These are phyloP conservation scores for Bimuria novae-zelandiae DNA, from an alignment of 2,329 filamentous ascomycete genomes.

Conservation along the genomic window DNA sequence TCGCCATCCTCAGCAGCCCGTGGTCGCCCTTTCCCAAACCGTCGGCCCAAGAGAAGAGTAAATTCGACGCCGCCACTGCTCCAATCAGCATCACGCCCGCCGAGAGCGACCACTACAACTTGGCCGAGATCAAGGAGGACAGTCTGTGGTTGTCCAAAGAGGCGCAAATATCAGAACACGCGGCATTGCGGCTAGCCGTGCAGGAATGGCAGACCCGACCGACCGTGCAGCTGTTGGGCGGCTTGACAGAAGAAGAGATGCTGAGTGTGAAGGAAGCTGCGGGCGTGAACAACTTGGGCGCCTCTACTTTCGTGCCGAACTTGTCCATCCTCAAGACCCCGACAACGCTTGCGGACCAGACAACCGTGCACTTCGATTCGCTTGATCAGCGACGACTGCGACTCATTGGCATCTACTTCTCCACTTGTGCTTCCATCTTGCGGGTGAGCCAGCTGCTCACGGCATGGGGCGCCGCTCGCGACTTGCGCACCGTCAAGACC, in stretches of 20 bases:
- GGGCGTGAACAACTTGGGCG: slow-evolving; percentile 65
- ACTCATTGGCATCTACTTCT: slow-evolving; percentile 72
- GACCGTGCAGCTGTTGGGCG: slow-evolving; percentile 70
- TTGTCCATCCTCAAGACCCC: slow-evolving; percentile 49
- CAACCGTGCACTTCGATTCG: slow-evolving; percentile 61
- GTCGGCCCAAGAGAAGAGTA: slow-evolving; percentile 66
- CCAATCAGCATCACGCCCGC: slow-evolving; percentile 81
- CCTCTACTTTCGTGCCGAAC: slow-evolving; percentile 51
- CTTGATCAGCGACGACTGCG: slow-evolving; percentile 66
- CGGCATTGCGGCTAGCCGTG: slow-evolving; percentile 77
- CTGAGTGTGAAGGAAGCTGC: slow-evolving; percentile 76
- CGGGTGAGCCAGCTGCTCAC: slow-evolving; percentile 44
- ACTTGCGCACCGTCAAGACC: slow-evolving; percentile 33
- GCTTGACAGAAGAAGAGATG: slow-evolving; percentile 77
- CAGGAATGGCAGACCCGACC: slow-evolving; percentile 83
- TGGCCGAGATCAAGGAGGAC: slow-evolving; percentile 82
- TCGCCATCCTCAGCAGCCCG: slow-evolving; percentile 70
- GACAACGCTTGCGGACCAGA: slow-evolving; percentile 17
- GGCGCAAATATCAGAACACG: slow-evolving; percentile 76
- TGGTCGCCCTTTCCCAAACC: slow-evolving; percentile 69
- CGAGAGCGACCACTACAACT: slow-evolving; percentile 68
- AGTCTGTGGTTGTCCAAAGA: slow-evolving; percentile 83
- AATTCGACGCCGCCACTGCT: slow-evolving; percentile 83
- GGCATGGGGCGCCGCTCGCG: slow-evolving; percentile 36
- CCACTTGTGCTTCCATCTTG: slow-evolving; percentile 65